Base-by-base conservation (phyloP, 1,139 yeast genomes). In the Geotrichum bryndzae region DNA sequence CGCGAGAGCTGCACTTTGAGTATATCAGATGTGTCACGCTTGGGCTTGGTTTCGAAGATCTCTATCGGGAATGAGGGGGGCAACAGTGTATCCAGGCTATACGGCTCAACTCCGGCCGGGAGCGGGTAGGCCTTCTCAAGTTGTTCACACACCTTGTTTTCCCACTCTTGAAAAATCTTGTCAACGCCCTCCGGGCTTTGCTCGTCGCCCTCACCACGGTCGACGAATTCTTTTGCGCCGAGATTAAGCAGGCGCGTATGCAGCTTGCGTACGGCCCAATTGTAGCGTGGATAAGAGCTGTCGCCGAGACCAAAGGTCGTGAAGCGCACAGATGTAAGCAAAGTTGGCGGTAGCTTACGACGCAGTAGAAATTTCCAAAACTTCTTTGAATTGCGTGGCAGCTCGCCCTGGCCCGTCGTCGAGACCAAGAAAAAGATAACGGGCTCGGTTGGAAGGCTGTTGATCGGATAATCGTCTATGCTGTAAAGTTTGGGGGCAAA, bases 401-500 rank as follows among this genome's bases (percentile, higher is more conserved):
- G 74, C 66, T 88, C 97, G 22, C 99, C 99, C 73, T 94, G 98
- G 3, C 98, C 99, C 0, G 96, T 88, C 0, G 99, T 94, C 0
- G 97, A 86, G 70, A 96, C 88, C 5, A 94, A 72, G 0, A 92
- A 77, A 4, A 92, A 79, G 54, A 90, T 77, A 54, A 80, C 77
- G 50, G 77, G 72, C 52, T 82, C 81, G 56, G 79, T 80, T 25
- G 82, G 79, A 59, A 83, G 76, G 63, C 77, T 22, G 13, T 18
- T n/a, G 23, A 38, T 46, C 15, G 56, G 55, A 68, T 83, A 86
- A 53, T 84, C 87, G 67, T 91, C 95, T 69, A 90, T 74, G 0
- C 88, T 72, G 31, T 56, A 56, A 7, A 60, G 57, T 29, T 52
- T 76, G 8, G 88, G 84, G 2, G 78, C 75, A 65, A 86, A 79